Conservation (phyloP, 306 rosid genomes). For the Begonia peltatifolia region DNA sequence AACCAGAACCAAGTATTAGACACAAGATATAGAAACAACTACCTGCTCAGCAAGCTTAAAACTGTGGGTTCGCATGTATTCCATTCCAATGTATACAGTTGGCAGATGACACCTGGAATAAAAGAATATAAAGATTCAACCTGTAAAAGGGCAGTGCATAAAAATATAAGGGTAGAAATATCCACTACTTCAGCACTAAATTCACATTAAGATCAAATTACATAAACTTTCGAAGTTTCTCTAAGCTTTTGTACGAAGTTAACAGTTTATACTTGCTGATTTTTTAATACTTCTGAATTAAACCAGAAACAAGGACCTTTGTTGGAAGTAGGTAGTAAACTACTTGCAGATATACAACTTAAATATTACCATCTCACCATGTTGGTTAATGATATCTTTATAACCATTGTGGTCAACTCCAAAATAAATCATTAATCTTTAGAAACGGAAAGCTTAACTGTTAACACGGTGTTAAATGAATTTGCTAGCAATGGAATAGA, state of each 20-base stretch:
- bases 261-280: slow-evolving; percentile 1
- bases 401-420: too few species aligned
- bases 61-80: slow-evolving; percentile 96
- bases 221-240: too few species aligned
- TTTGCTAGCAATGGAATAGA: background rate
- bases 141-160: slow-evolving; percentile 30
- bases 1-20: background rate
- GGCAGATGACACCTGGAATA: slow-evolving; percentile 98
- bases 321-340: too few species aligned
- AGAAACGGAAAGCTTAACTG: background rate
- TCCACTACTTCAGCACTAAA: background rate
- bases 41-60: slow-evolving; percentile 99
- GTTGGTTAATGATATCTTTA: too few species aligned
- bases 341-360: too few species aligned
- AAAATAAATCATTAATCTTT: too few species aligned
- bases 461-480: too few species aligned
- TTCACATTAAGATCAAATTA: background rate
- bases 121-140: slow-evolving; percentile 56
- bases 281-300: too few species aligned
- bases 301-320: too few species aligned
- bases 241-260: background rate
- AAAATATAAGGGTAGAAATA: slow-evolving; percentile 32
- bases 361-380: too few species aligned
- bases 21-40: background rate
- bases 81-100: slow-evolving; percentile 97